Evolutionary conservation across 352 stramenopile species (phyloP).

Genomic region (Phytophthora uliginosa): DNA sequence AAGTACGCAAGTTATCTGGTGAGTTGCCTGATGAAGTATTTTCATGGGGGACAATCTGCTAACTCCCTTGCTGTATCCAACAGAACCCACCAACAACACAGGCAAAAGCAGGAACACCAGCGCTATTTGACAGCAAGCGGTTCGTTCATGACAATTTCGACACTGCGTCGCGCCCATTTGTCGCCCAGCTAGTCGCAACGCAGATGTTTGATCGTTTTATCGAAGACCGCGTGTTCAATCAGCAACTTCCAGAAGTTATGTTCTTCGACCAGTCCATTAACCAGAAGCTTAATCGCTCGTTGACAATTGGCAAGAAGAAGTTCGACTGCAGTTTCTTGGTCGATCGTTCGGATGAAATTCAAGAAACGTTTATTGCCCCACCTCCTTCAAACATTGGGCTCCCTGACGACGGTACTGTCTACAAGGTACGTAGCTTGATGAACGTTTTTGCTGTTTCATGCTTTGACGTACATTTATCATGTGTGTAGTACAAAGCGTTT

Average conservation of each 20-base stretch:
- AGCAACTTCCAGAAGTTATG: slow-evolving; percentile 71
- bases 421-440: slow-evolving; percentile 55
- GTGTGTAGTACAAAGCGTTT: slow-evolving; percentile 81
- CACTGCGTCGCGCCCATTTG: slow-evolving; percentile 62
- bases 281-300: slow-evolving; percentile 85
- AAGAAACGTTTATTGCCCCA: slow-evolving; percentile 87
- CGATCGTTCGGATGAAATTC: slow-evolving; percentile 76
- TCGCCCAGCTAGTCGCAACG: slow-evolving; percentile 69
- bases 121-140: slow-evolving; percentile 69
- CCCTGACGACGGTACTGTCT: slow-evolving; percentile 79
- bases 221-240: slow-evolving; percentile 79
- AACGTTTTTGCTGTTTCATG: slow-evolving; percentile 1
- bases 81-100: slow-evolving; percentile 38
- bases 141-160: slow-evolving; percentile 84
- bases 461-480: slow-evolving; percentile 1
- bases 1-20: slow-evolving; percentile 86
- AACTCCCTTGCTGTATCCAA: slow-evolving; percentile 7
- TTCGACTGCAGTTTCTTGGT: slow-evolving; percentile 88
- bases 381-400: slow-evolving; percentile 84
- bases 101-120: slow-evolving; percentile 41
- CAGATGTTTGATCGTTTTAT: slow-evolving; percentile 91
- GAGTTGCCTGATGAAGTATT: slow-evolving; percentile 9
- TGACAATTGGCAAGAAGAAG: slow-evolving; percentile 85
- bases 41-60: background rate
- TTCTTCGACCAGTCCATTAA: slow-evolving; percentile 92